These are phyloP conservation scores for Iris pallida DNA, from an alignment of 116 monocot species.

Conservation along the genomic window DNA sequence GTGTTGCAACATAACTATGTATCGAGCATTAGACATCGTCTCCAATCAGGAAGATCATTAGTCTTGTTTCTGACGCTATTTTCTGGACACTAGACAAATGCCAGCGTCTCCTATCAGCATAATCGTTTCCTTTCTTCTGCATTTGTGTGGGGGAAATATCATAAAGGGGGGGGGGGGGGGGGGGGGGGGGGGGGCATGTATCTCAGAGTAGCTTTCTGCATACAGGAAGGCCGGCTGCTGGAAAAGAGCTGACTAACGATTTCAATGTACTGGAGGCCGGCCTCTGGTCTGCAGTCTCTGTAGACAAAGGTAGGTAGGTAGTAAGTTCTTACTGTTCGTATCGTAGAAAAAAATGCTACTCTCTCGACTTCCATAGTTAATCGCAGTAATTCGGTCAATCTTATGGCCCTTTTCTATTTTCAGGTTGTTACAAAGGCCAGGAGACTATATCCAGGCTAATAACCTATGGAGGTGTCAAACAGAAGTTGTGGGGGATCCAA, in stretches of 20 bases:
- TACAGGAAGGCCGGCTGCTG: conserved; percentile 39
- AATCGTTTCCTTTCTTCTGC: no score
- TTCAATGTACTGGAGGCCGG: conserved; percentile 38
- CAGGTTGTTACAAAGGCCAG: conserved; percentile 41
- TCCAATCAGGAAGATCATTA: no score
- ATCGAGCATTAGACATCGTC: no score
- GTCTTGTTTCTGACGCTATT: no score
- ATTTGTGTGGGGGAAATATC: no score
- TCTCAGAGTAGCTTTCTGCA: not conserved
- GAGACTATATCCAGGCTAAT: conserved; percentile 33
- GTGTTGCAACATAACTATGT: no score
- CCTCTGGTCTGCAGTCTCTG: conserved; percentile 20
- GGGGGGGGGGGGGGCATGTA: no score
- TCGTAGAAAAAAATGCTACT: not conserved
- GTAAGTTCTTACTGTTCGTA: not conserved
- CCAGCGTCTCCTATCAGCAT: no score
- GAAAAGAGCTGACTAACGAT: conserved; percentile 31
- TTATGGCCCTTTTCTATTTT: no score
- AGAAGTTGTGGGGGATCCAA: conserved; percentile 24
- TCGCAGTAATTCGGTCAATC: not conserved
- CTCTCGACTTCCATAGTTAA: not conserved
- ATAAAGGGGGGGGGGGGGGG: no score
- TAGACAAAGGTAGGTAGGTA: conserved; percentile 27
- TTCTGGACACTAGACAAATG: no score
- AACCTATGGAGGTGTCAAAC: conserved; percentile 33